Evolutionary conservation across 2,329 filamentous ascomycete genomes (phyloP).

Genomic region (Talaromyces pinophilus): DNA sequence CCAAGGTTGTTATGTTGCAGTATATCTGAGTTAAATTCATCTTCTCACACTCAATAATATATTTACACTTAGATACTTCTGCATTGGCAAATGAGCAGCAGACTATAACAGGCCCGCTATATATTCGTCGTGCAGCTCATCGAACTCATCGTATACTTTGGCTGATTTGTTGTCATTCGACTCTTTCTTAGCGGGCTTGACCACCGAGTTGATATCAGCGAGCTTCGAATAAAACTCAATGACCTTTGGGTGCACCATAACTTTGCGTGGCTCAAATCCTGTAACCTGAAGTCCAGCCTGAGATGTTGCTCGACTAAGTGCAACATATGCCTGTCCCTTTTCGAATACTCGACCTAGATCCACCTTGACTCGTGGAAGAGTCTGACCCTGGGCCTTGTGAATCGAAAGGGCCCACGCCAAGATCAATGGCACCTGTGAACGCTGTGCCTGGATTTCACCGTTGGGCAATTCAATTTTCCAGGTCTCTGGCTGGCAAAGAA

Average conservation of each 20-base stretch:
- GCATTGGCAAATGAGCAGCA: neutral
- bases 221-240: slow-evolving; percentile 82
- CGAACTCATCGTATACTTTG: slow-evolving; percentile 43
- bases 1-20: neutral
- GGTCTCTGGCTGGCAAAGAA: slow-evolving; percentile 81
- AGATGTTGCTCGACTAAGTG: slow-evolving; percentile 85
- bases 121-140: slow-evolving; percentile 46
- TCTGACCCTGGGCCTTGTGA: slow-evolving; percentile 97
- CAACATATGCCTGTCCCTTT: slow-evolving; percentile 96
- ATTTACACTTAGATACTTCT: slow-evolving; percentile 2
- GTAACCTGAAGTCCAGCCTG: slow-evolving; percentile 86
- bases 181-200: slow-evolving; percentile 37
- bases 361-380: slow-evolving; percentile 88
- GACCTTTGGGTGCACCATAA: slow-evolving; percentile 90
- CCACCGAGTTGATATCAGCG: slow-evolving; percentile 66
- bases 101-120: slow-evolving; percentile 21
- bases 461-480: slow-evolving; percentile 99
- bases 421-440: slow-evolving; percentile 81
- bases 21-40: neutral
- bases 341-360: slow-evolving; percentile 92
- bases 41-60: neutral
- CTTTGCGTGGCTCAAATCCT: slow-evolving; percentile 83
- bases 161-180: slow-evolving; percentile 27
- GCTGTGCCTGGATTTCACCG: slow-evolving; percentile 87
- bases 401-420: slow-evolving; percentile 96